Percentiles rank a stretch among this genome's conserved stretches.
Evolutionary conservation across 148 eudicot genomes (phyloP).

Genomic region (Silene latifolia): DNA sequence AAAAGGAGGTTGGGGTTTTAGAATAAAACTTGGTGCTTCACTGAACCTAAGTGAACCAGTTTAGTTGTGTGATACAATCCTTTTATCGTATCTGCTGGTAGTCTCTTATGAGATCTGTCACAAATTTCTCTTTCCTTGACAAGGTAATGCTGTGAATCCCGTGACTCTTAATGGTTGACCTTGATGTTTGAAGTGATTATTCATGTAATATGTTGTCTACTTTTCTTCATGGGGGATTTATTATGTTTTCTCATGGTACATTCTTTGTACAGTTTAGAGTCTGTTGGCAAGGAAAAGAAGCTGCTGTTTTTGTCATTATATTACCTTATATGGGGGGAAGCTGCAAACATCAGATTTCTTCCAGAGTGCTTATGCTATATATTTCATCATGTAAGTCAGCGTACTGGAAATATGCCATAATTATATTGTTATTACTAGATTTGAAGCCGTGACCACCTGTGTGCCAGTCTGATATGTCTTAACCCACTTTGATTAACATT

Average conservation of each 20-base stretch:
- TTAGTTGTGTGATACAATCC: neutral
- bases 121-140: too few species aligned
- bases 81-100: neutral
- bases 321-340: conserved; percentile 97
- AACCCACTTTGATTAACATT: neutral
- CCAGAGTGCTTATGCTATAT: conserved; percentile 99
- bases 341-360: conserved; percentile 84
- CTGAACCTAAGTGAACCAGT: neutral
- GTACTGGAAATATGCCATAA: too few species aligned
- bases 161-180: neutral
- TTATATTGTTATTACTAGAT: too few species aligned
- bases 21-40: neutral
- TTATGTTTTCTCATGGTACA: conserved; percentile 7
- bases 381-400: conserved; percentile 71
- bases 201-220: neutral
- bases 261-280: conserved; percentile 64
- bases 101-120: neutral
- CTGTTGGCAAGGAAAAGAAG: conserved; percentile 83
- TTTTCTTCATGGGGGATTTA: neutral
- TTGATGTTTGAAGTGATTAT: neutral
- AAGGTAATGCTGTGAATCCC: neutral
- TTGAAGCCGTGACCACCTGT: conserved; percentile 16
- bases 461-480: neutral
- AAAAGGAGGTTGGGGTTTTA: neutral
- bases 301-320: conserved; percentile 66